Evolutionary conservation across 2,329 filamentous ascomycete genomes (phyloP), one percentile per base, ranked within the genome.

Genomic region (Microcera coccophila): DNA sequence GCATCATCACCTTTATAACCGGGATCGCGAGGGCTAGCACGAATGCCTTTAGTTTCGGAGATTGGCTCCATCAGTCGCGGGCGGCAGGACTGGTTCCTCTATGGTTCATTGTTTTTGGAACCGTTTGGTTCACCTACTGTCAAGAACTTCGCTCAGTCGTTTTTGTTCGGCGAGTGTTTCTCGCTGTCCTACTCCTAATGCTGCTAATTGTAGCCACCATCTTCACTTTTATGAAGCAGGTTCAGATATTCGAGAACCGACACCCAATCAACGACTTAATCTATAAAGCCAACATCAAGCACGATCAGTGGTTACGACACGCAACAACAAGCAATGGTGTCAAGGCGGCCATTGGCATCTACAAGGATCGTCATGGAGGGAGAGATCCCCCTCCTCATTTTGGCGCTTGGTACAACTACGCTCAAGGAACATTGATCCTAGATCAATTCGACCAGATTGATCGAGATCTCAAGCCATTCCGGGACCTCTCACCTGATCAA

Each of bases 391-490:
- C 90, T 10, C 86, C 84, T 1, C 78, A 85, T 45, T 95, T 95
- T 55, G 85, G 90, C 55, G 81, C 82, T 52, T 95, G 90, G 90
- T 95, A 84, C 60, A 75, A 84, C 16, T 89, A 87, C 57, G 87
- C 89, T 4, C 78, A 76, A 48, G 71, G 76, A n/a, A 85, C 90
- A 1, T 71, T 79, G 39, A 71, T 95, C 39, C 81, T 93, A 41
- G 90, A 95, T 56, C 81, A 87, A 49, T 95, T 87, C 53, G 82
- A 87, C 52, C 87, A 85, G 36, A 89, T 95, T 41, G 82, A 87
- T 52, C 74, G 82, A 41, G 82, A 87, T 48, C 66, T 95, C 3
- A 69, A 81, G 3, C 87, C 88, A 0, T 95, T 94, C 59, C 90
- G 86, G 86, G 81, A 77, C 2, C 58, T 94, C 41, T 68, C 79